These are phyloP conservation scores for Aspergillus ibericus DNA, from an alignment of 2,329 filamentous ascomycete genomes.

Conservation along the genomic window DNA sequence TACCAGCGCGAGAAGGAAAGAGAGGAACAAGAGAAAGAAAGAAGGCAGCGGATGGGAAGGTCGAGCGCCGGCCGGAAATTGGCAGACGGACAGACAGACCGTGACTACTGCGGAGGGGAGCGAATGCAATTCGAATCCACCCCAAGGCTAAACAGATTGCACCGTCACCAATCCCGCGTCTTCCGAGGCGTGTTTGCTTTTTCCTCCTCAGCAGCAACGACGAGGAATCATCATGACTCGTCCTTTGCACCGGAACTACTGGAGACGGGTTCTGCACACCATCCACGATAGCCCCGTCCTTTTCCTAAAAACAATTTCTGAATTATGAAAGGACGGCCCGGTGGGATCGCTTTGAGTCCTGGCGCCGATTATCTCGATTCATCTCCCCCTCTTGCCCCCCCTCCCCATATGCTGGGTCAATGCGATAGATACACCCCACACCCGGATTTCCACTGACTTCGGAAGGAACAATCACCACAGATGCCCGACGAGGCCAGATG, in stretches of 20 bases:
- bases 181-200: constrained; percentile 8
- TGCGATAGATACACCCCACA: background rate
- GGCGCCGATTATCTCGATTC: constrained; percentile 1
- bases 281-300: background rate
- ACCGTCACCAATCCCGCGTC: constrained; percentile 10
- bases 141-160: constrained; percentile 1
- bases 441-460: background rate
- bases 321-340: background rate
- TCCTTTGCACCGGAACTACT: background rate
- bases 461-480: background rate
- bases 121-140: constrained; percentile 3
- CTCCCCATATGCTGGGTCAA: background rate
- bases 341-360: background rate
- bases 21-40: constrained; percentile 11
- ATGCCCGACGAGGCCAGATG: background rate
- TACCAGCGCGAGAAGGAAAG: background rate
- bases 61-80: background rate
- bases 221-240: background rate
- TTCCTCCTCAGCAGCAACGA: constrained; percentile 1
- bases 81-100: background rate
- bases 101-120: constrained; percentile 9
- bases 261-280: background rate
- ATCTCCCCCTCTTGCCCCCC: background rate
- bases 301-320: background rate
- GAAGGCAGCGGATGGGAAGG: constrained; percentile 11